These are phyloP conservation scores for Cyberlindnera maritima DNA, from an alignment of 805 yeast species.

Conservation along the genomic window DNA sequence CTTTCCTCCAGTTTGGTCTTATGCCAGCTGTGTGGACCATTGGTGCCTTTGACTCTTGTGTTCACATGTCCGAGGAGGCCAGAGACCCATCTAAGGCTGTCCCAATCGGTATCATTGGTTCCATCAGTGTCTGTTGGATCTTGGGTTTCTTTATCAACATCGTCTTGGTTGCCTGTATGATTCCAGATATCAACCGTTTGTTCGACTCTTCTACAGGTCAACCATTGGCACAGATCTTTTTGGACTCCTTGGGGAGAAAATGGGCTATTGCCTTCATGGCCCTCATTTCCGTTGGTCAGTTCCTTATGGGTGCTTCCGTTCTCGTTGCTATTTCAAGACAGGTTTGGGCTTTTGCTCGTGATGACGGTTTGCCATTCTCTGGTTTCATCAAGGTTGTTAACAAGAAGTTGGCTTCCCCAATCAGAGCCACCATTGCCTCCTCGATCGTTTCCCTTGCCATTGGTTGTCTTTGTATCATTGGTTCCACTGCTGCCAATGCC, in stretches of 20 bases:
- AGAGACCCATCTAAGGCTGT: conserved; percentile 58
- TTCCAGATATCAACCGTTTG: conserved; percentile 40
- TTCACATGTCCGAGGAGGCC: conserved; percentile 75
- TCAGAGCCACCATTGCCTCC: conserved; percentile 53
- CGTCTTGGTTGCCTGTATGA: conserved; percentile 54
- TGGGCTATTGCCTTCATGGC: conserved; percentile 70
- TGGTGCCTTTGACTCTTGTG: conserved; percentile 69
- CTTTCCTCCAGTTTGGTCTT: conserved; percentile 49
- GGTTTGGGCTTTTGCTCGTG: conserved; percentile 73
- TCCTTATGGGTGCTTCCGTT: conserved; percentile 61
- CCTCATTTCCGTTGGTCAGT: conserved; percentile 56
- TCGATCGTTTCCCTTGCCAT: conserved; percentile 34
- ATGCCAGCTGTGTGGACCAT: conserved; percentile 76
- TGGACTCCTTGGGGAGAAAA: conserved; percentile 57
- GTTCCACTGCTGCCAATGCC: conserved; percentile 42
- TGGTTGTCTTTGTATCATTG: conserved; percentile 40
- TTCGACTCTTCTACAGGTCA: conserved; percentile 48
- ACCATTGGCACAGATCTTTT: conserved; percentile 63
- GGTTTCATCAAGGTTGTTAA: conserved; percentile 55
- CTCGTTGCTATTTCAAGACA: conserved; percentile 63
- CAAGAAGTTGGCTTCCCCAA: conserved; percentile 55
- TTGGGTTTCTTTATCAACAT: conserved; percentile 58
- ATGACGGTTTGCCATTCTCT: conserved; percentile 67
- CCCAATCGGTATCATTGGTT: conserved; percentile 63
- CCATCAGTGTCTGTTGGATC: conserved; percentile 53